Conservation (phyloP, 2,329 filamentous ascomycete species). For the Epichloe typhina region DNA sequence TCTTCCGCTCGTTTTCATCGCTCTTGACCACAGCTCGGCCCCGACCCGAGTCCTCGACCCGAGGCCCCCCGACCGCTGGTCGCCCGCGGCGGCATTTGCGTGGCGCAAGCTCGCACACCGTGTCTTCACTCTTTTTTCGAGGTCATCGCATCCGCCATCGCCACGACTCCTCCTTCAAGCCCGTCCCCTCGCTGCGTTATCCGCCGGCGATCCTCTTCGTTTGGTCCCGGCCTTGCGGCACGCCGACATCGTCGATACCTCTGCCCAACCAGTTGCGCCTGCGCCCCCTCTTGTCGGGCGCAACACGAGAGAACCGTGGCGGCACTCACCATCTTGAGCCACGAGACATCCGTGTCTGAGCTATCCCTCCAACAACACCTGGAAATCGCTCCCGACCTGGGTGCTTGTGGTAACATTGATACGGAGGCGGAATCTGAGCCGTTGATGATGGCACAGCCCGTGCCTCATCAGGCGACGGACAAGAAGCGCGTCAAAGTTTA, state of each 20-base stretch:
- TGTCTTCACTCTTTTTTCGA: constrained; percentile 8
- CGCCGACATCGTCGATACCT: not conserved
- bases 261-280: constrained; percentile 3
- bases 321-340: constrained; percentile 42
- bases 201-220: not conserved
- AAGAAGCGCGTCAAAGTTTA: constrained; percentile 92
- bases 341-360: constrained; percentile 35
- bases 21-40: not conserved
- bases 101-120: constrained; percentile 18
- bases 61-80: constrained; percentile 3
- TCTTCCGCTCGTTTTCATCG: not conserved
- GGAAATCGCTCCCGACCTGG: constrained; percentile 39
- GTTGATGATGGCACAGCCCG: constrained; percentile 58
- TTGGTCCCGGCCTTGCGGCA: not conserved
- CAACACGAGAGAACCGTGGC: constrained; percentile 33
- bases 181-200: not conserved
- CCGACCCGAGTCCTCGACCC: constrained; percentile 5
- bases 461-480: constrained; percentile 55
- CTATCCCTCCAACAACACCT: constrained; percentile 48
- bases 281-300: constrained; percentile 11
- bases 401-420: constrained; percentile 35
- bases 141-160: constrained; percentile 1
- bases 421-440: constrained; percentile 43
- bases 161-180: constrained; percentile 1
- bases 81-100: constrained; percentile 12